These are phyloP conservation scores for Cordyceps cicadae DNA, from an alignment of 2,329 filamentous ascomycete species.

Conservation along the genomic window DNA sequence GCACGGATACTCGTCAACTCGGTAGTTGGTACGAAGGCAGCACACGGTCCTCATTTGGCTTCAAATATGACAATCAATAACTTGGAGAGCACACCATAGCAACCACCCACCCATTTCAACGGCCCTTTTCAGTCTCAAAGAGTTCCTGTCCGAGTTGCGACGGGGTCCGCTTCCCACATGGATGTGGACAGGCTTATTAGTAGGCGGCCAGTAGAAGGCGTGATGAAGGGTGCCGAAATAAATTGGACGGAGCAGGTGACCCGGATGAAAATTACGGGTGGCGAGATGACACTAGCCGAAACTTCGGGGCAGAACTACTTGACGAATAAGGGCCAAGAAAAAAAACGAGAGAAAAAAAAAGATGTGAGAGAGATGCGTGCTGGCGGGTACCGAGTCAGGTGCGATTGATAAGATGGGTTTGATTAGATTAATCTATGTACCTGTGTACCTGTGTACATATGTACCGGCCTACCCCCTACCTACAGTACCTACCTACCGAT, in stretches of 20 bases:
- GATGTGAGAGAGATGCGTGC: neutral
- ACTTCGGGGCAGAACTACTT: neutral
- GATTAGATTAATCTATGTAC: neutral
- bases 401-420: constrained; percentile 5
- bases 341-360: neutral
- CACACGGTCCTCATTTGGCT: neutral
- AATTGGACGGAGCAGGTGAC: neutral
- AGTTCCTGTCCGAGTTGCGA: neutral
- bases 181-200: neutral
- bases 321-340: neutral
- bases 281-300: neutral
- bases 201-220: neutral
- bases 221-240: neutral
- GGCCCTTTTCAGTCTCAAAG: neutral
- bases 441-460: too few relatives aligned
- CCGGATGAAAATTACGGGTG: neutral
- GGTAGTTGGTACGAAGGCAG: too few relatives aligned
- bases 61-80: neutral
- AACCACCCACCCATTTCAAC: neutral
- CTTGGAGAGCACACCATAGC: neutral
- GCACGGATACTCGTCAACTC: neutral
- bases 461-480: too few relatives aligned
- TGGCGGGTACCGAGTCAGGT: neutral
- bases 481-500: too few relatives aligned
- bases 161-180: neutral